Evolutionary conservation across 352 stramenopile species (phyloP).

Genomic region (Pythium scleroteichum): DNA sequence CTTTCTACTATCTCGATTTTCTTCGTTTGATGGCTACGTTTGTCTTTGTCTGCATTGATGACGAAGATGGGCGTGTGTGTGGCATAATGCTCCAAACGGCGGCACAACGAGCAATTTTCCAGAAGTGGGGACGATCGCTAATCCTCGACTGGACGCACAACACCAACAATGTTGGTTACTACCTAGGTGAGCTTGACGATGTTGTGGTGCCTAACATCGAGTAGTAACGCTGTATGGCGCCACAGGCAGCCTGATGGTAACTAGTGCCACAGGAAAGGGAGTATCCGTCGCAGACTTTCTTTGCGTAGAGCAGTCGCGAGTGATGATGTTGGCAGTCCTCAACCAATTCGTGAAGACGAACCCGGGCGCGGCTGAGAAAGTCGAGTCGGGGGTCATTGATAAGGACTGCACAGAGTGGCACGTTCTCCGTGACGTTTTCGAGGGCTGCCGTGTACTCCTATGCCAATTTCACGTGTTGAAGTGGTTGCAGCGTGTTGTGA

Average conservation of each 20-base stretch:
- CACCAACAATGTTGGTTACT: conserved; percentile 7
- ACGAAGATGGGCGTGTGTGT: background rate
- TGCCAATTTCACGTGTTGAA: conserved; percentile 5
- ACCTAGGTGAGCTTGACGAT: background rate
- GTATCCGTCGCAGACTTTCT: conserved; percentile 3
- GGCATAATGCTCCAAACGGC: conserved; percentile 1
- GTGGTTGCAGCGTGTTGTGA: too few relatives aligned
- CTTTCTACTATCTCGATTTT: background rate
- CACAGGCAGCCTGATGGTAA: conserved; percentile 3
- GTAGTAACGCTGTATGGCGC: background rate
- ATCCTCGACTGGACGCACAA: conserved; percentile 5
- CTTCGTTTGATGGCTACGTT: background rate
- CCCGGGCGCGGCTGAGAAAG: background rate
- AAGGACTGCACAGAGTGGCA: conserved; percentile 3
- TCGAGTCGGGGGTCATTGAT: background rate
- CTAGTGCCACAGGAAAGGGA: background rate
- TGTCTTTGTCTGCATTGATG: background rate
- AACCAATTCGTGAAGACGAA: conserved; percentile 1
- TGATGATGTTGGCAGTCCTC: background rate
- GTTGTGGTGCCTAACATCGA: background rate
- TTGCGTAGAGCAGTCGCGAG: background rate
- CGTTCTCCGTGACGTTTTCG: background rate
- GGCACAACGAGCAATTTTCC: background rate
- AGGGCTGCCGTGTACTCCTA: background rate
- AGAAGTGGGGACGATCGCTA: background rate